Percentiles rank a stretch among this genome's conserved stretches.
Evolutionary conservation across 139 green algal species (phyloP).

Genomic region (Chlorella ohadii): DNA sequence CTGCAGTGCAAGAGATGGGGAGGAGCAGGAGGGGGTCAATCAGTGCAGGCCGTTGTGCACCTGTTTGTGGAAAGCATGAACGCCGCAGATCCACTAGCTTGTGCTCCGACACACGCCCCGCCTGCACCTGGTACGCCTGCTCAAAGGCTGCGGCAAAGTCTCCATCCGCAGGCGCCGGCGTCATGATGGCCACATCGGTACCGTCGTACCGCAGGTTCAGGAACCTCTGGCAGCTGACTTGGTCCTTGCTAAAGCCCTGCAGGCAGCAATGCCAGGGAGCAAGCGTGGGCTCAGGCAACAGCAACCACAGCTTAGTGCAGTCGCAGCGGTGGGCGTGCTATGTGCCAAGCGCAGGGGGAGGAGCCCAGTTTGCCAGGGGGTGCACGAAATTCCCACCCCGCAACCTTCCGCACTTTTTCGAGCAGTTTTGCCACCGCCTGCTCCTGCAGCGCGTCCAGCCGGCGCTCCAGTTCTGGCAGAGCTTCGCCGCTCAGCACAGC

Average conservation of each 20-base stretch:
- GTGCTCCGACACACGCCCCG: background rate
- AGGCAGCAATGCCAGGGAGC: background rate
- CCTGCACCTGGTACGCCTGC: constrained; percentile 71
- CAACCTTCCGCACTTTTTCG: constrained; percentile 45
- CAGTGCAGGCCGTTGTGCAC: no score
- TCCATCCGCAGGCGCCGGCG: constrained; percentile 40
- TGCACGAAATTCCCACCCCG: no score
- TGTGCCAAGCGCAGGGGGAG: no score
- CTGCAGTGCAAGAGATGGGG: no score
- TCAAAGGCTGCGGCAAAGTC: constrained; percentile 38
- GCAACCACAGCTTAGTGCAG: no score
- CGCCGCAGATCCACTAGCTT: no score
- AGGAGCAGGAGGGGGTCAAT: background rate
- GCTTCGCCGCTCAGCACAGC: constrained; percentile 34
- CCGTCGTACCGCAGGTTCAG: constrained; percentile 94
- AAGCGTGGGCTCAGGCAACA: no score
- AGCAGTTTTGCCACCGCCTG: constrained; percentile 52
- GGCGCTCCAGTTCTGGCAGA: constrained; percentile 49
- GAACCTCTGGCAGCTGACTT: constrained; percentile 74
- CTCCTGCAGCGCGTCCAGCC: constrained; percentile 68
- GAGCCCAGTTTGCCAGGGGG: no score
- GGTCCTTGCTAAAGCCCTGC: constrained; percentile 70
- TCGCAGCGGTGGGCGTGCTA: no score
- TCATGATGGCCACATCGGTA: constrained; percentile 96
- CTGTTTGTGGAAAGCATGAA: no score